Base-by-base conservation (phyloP, 208 protist genomes). In the Trypanosomatidae sp. region DNA sequence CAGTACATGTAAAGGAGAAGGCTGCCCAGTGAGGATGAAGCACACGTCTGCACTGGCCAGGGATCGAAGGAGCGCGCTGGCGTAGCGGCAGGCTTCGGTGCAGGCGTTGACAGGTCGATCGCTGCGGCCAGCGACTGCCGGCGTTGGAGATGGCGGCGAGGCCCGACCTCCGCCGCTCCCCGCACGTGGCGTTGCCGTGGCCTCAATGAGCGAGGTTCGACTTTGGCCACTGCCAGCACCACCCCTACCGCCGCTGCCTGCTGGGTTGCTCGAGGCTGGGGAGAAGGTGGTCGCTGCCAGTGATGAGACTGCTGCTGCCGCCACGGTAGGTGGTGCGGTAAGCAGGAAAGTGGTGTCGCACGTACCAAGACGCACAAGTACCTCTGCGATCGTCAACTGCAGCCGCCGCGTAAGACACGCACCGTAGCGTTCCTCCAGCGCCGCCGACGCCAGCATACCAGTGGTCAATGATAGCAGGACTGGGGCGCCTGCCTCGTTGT, bases 351-450 rank as follows among this genome's bases (percentile, higher is more conserved):
- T 69, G 0, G 79, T 56, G 49, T 95, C 87, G 55, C 80, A 80
- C 7, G 79, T 74, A 12, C 83, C 84, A 55, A 93, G 71, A 12
- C 69, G 55, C 13, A 90, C 82, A 15, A 95, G 79, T 19, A 89
- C 71, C 66, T 95, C 88, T 13, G 85, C 87, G 9, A 92, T 71
- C 3, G 87, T 64, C 49, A 95, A 71, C 49, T 85, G 80, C 25
- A 93, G 71, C 58, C 84, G 86, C 8, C 74, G 82, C 0, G 88
- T 76, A 33, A 93, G 83, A 22, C 80, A 77, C 25, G 74, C 39
- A 8, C 91, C 91, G 55, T 91, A 90, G 39, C 44, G 58, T 28
- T 81, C 70, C 25, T 66, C 71, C 46, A 95, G 47, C 7, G 69
- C 78, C 1, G 79, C 9, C 17, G 81, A 85, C 33, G 72, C 70